Evolutionary conservation across 139 green algal species (phyloP), one percentile per base, ranked within the genome.

Genomic region (Tetradesmus lagerheimii): DNA sequence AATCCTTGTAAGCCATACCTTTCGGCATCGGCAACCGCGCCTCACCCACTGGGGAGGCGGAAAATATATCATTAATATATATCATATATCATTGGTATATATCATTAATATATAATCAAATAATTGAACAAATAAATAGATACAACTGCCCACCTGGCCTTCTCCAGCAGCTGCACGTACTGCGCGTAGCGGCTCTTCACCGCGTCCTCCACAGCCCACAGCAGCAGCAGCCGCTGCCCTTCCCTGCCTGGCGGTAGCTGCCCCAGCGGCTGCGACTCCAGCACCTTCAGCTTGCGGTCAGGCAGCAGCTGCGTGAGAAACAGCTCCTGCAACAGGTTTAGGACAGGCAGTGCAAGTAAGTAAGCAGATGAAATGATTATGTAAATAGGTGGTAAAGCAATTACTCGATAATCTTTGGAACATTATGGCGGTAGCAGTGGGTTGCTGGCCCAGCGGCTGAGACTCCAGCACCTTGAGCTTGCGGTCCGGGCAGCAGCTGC

Each of bases 201-300:
- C 14, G 85, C 90, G 71, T 99, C 97, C 92, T 99, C 97, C 2
- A 97, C 76, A 29, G 89, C 92, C 95, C 95, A 99, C 77, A 96
- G 93, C 74, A 99, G 91, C 91, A 99, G 93, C 71, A 80, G 92
- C 80, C 92, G 93, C 37, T 95, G 89, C 31, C 89, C 95, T 0
- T 94, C 92, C 83, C 94, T 94, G 57, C 93, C 93, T 1, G 85
- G 25, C 0, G 90, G 92, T 66, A 97, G 67, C 31, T 80, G 37
- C 90, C 83, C 37, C 90, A 97, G 86, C 34, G 90, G 92, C 90
- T 96, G 91, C 87, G 95, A 90, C 85, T 96, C 93, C 90, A 97
- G 91, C 35, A 92, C 89, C 34, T 89, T 83, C 76, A 99, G 95
- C 93, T 97, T 97, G 37, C 98, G 92, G 92, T 99, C 95, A 0